Percentiles rank a stretch among this genome's conserved stretches.
Evolutionary conservation across 1,284 basidiomycete genomes (phyloP).

Genomic region (Jaminaea rosea): DNA sequence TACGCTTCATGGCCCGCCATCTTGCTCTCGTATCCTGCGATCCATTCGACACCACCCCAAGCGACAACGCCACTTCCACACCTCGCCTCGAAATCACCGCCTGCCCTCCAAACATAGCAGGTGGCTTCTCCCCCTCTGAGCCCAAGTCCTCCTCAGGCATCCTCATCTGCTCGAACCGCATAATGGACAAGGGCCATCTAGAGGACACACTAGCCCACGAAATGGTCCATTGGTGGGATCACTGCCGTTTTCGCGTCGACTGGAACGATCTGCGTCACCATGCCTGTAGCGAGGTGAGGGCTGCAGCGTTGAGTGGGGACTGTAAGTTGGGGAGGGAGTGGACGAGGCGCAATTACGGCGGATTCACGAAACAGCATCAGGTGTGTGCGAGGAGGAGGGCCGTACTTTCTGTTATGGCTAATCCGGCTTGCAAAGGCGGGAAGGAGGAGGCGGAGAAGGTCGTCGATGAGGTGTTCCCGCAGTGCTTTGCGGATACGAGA

Average conservation of each 20-base stretch:
- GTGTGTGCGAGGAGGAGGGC: conserved; percentile 84
- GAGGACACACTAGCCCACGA: conserved; percentile 90
- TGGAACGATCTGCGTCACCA: conserved; percentile 85
- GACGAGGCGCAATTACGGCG: conserved; percentile 61
- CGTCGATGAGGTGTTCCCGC: conserved; percentile 93
- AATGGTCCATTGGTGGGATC: conserved; percentile 90
- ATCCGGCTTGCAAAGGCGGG: conserved; percentile 66
- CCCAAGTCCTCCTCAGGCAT: conserved; percentile 26
- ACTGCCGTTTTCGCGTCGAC: conserved; percentile 84
- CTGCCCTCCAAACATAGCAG: conserved; percentile 30
- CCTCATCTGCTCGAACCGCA: conserved; percentile 39
- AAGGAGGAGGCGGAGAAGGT: conserved; percentile 68
- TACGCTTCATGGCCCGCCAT: conserved; percentile 45
- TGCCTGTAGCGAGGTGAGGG: conserved; percentile 86
- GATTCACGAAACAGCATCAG: conserved; percentile 83
- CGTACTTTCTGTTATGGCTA: conserved; percentile 66
- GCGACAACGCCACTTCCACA: conserved; percentile 2
- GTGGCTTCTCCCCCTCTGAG: conserved; percentile 35
- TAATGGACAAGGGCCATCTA: conserved; percentile 70
- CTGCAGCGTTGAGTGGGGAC: conserved; percentile 85
- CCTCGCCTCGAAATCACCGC: conserved; percentile 29
- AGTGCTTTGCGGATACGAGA: conserved; percentile 86
- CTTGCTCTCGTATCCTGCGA: conserved; percentile 37
- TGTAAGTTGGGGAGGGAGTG: conserved; percentile 76
- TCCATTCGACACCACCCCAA: conserved; percentile 9